Base-by-base conservation (phyloP, 345 rosid species). In the Eucalyptus grandis region DNA sequence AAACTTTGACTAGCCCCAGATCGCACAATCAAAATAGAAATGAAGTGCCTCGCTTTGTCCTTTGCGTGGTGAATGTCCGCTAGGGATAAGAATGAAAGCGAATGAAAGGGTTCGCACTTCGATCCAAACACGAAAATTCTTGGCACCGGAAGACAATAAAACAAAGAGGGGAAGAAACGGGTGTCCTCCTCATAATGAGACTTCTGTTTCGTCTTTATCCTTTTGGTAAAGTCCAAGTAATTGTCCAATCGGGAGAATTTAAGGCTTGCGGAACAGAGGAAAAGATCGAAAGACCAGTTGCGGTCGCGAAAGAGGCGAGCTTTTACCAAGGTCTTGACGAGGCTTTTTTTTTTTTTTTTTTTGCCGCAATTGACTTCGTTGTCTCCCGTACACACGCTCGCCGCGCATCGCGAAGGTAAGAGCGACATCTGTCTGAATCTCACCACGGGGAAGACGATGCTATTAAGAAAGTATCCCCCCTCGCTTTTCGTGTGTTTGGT, bases 261-360 rank as follows among this genome's bases (percentile, higher is more conserved):
- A 19, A 19, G 82, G 82, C 82, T 34, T 11, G 82, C 44, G 82
- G 44, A 5, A 17, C 82, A 11, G 22, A 69, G 24, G 69, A 27
- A 34, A 69, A 19, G 81, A 8, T 69, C 44, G 44, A 9, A 9
- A 69, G 40, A 69, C 21, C 82, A 9, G 82, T 17, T 34, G 26
- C 37, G 44, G 82, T 34, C 81, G 43, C 3, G 81, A 31, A 69
- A 17, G 80, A 9, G 7, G 81, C 81, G 43, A 9, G 43, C 43
- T 34, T 69, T 69, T 69, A 8, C 9, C 81, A 5, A 22, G 43
- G 44, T 69, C 44, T 17, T 34, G 82, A 34, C 82, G 44, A 19
- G 7, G 44, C 3, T 6, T 1, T 6, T 14, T 7, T 5, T 9
- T 8, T 21, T 4, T n/a, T 2, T 9, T 34, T 10, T 34, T 5